These are phyloP conservation scores for Candida railenensis DNA, from an alignment of 805 yeast genomes.

Conservation along the genomic window DNA sequence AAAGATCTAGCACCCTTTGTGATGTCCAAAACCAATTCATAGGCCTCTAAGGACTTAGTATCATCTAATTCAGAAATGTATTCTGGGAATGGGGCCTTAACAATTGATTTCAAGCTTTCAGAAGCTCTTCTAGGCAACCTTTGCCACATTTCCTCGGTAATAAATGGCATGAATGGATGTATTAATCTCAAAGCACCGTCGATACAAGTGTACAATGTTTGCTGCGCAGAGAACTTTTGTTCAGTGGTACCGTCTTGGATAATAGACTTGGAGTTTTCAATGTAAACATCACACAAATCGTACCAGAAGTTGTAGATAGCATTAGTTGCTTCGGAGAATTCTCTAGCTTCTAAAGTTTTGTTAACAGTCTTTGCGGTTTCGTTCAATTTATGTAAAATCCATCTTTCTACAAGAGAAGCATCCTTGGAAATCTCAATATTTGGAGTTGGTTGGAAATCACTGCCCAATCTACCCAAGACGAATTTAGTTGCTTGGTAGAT, in stretches of 20 bases:
- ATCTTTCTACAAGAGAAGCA: constrained; percentile 90
- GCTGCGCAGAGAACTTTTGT: constrained; percentile 87
- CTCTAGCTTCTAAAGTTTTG: constrained; percentile 74
- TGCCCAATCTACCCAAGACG: constrained; percentile 89
- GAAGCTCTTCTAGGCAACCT: constrained; percentile 85
- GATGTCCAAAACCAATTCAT: constrained; percentile 80
- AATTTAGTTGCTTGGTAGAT: constrained; percentile 98
- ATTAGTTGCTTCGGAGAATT: constrained; percentile 84
- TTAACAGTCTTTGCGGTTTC: constrained; percentile 64
- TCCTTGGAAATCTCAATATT: constrained; percentile 63
- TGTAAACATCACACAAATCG: constrained; percentile 95
- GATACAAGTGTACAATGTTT: constrained; percentile 88
- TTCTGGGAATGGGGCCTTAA: constrained; percentile 76
- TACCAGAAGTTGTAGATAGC: constrained; percentile 94
- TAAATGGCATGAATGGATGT: constrained; percentile 98
- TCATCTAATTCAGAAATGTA: constrained; percentile 62
- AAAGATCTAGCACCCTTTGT: constrained; percentile 91
- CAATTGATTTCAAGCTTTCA: constrained; percentile 70
- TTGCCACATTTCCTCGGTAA: constrained; percentile 99
- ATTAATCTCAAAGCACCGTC: constrained; percentile 89
- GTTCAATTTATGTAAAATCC: constrained; percentile 89
- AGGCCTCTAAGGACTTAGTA: constrained; percentile 64
- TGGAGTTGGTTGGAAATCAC: constrained; percentile 80
- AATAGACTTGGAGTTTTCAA: constrained; percentile 92
- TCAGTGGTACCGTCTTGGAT: constrained; percentile 86